phyloP scores from a whole-genome alignment of 139 green algal genomes.

The Yamagishiella unicocca region DNA sequence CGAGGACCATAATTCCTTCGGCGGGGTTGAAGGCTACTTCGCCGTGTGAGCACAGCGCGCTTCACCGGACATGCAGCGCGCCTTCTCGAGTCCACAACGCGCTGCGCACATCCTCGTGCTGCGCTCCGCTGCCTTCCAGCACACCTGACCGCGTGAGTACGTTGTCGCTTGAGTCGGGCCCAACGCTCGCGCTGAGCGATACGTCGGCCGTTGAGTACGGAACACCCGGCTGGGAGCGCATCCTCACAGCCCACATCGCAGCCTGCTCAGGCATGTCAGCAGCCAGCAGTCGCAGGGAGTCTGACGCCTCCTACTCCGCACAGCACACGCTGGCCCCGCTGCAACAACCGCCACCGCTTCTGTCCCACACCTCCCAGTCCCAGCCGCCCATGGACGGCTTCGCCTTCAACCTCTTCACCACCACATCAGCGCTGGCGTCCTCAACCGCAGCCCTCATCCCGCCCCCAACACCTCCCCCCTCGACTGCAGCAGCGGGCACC shows the following conservation, averaged over 20 bases:
- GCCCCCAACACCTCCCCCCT: not conserved
- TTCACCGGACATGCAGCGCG: not conserved
- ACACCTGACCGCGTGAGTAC: not conserved
- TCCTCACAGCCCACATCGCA: constrained; percentile 23
- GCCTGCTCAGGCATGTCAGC: constrained; percentile 12
- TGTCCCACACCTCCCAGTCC: not conserved
- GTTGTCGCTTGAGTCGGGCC: not conserved
- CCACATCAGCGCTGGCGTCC: not conserved
- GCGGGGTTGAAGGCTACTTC: no score
- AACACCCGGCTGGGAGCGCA: constrained; percentile 30
- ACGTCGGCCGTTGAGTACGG: constrained; percentile 14
- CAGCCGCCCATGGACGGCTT: not conserved
- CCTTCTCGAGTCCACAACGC: not conserved
- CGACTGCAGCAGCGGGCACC: not conserved
- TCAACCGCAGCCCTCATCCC: not conserved
- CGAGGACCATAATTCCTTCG: no score
- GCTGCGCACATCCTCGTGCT: not conserved
- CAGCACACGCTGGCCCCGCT: not conserved
- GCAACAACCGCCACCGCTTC: not conserved
- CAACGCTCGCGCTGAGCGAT: not conserved
- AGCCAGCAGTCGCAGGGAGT: not conserved
- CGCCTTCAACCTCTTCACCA: not conserved
- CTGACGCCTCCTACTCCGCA: not conserved
- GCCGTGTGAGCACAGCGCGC: not conserved
- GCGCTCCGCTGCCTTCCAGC: not conserved